These are phyloP conservation scores for Kodamaea restingae DNA, from an alignment of 805 yeast species.

Conservation along the genomic window DNA sequence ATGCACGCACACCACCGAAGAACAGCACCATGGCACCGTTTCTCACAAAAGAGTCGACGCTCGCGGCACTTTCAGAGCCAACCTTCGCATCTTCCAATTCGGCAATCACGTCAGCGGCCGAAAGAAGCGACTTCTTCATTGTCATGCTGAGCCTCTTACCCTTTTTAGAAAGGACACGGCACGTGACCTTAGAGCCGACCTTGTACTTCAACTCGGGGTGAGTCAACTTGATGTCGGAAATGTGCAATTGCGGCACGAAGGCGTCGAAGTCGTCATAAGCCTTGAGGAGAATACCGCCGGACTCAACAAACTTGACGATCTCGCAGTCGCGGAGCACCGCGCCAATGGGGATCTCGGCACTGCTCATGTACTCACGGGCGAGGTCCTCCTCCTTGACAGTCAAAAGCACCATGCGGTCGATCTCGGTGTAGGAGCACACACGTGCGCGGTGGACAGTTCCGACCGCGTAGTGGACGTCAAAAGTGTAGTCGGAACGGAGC, in stretches of 20 bases:
- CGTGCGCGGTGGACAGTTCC: slow-evolving; percentile 76
- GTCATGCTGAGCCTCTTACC: slow-evolving; percentile 57
- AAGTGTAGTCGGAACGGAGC: slow-evolving; percentile 45
- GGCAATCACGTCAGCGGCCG: slow-evolving; percentile 53
- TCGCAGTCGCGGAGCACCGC: slow-evolving; percentile 51
- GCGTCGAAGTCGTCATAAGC: slow-evolving; percentile 69
- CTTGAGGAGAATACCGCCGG: slow-evolving; percentile 62
- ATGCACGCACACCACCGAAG: slow-evolving; percentile 74
- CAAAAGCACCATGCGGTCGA: slow-evolving; percentile 65
- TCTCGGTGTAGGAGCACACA: slow-evolving; percentile 61
- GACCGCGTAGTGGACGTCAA: slow-evolving; percentile 47
- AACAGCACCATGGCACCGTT: slow-evolving; percentile 82
- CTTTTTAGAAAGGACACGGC: slow-evolving; percentile 57
- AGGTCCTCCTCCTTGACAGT: slow-evolving; percentile 66
- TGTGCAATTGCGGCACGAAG: slow-evolving; percentile 65
- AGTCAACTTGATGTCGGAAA: slow-evolving; percentile 77
- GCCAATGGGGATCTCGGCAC: slow-evolving; percentile 76
- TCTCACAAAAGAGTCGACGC: slow-evolving; percentile 66
- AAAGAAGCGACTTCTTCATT: slow-evolving; percentile 78
- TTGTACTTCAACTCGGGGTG: slow-evolving; percentile 93
- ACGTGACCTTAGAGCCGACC: slow-evolving; percentile 76
- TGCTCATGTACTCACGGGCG: slow-evolving; percentile 59
- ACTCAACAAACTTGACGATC: slow-evolving; percentile 50
- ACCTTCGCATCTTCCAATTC: slow-evolving; percentile 36
- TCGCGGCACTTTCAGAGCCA: slow-evolving; percentile 61